These are phyloP conservation scores for Cercophora scortea DNA, from an alignment of 495 filamentous ascomycete species.

Conservation along the genomic window DNA sequence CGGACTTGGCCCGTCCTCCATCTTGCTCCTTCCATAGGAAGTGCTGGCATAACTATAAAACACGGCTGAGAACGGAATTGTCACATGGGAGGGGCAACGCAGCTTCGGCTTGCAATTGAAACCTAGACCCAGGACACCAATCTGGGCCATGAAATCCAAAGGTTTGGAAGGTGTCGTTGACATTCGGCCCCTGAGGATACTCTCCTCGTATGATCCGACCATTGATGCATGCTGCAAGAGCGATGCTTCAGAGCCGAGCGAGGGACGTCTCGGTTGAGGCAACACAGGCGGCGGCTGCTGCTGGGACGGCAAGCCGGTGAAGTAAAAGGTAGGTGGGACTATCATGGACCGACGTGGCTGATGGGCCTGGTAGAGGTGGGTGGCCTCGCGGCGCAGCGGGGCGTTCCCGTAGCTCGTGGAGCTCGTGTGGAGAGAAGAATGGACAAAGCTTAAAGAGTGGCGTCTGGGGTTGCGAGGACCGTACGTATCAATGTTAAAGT, in stretches of 20 bases:
- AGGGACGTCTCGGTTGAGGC: conserved; percentile 58
- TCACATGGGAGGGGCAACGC: conserved; percentile 84
- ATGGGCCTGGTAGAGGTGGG: conserved; percentile 58
- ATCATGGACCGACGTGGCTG: conserved; percentile 66
- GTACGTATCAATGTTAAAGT: conserved; percentile 29
- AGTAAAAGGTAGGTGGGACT: conserved; percentile 50
- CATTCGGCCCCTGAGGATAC: conserved; percentile 90
- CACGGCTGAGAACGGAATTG: conserved; percentile 88
- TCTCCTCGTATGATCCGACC: conserved; percentile 97
- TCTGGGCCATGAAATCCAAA: conserved; percentile 88
- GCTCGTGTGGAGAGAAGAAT: conserved; percentile 20
- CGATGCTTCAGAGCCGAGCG: conserved; percentile 65
- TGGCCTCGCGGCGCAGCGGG: conserved; percentile 41
- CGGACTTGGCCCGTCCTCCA: conserved; percentile 82
- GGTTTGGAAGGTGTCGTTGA: conserved; percentile 93
- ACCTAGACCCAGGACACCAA: conserved; percentile 84
- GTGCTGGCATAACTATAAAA: conserved; percentile 85
- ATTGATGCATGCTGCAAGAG: conserved; percentile 82
- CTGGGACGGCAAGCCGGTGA: conserved; percentile 48
- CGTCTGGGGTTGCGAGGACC: conserved; percentile 23
- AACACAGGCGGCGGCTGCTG: conserved; percentile 45
- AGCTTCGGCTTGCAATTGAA: conserved; percentile 75
- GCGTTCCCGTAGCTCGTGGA: conserved; percentile 24
- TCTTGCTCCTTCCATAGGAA: conserved; percentile 47
- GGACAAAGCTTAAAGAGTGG: conserved; percentile 30